A percentile compares a stretch with the other conserved stretches of the same genome.
These are phyloP conservation scores for Argentina anserina DNA, from an alignment of 306 rosid genomes.

Conservation along the genomic window DNA sequence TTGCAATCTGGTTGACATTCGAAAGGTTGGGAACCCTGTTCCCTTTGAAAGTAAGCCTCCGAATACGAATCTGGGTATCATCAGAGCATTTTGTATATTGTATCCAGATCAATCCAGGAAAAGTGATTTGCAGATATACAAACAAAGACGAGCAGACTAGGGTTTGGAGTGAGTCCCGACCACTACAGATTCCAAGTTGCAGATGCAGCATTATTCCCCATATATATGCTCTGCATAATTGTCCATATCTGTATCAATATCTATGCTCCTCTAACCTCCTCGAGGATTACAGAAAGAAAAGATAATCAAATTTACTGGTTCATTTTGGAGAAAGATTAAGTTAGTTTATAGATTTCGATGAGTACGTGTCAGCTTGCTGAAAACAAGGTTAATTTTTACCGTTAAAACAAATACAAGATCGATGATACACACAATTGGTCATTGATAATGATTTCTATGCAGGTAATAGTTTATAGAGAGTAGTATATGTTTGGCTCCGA, in stretches of 20 bases:
- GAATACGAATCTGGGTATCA: conserved; percentile 36
- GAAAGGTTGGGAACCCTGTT: conserved; percentile 14
- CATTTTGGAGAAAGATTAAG: neutral
- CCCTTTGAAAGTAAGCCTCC: conserved; percentile 38
- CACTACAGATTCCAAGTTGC: conserved; percentile 36
- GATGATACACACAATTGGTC: neutral
- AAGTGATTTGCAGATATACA: neutral
- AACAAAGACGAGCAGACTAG: neutral
- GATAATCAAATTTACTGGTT: neutral
- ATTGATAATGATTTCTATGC: conserved; percentile 2
- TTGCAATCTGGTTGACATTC: conserved; percentile 28
- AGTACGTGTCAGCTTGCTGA: conserved; percentile 9
- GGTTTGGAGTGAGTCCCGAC: conserved; percentile 15
- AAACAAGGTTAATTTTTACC: neutral
- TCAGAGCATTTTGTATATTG: neutral
- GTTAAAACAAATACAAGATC: neutral
- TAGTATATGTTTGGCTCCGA: conserved; percentile 15
- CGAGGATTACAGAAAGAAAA: conserved; percentile 9
- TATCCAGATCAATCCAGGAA: neutral
- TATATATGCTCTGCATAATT: conserved; percentile 18
- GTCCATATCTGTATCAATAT: conserved; percentile 6
- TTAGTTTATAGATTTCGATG: neutral
- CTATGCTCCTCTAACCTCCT: conserved; percentile 1
- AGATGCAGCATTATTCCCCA: conserved; percentile 28
- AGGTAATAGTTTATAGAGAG: neutral